Base-by-base conservation (phyloP, 257 asterid genomes). In the Petunia axillaris region DNA sequence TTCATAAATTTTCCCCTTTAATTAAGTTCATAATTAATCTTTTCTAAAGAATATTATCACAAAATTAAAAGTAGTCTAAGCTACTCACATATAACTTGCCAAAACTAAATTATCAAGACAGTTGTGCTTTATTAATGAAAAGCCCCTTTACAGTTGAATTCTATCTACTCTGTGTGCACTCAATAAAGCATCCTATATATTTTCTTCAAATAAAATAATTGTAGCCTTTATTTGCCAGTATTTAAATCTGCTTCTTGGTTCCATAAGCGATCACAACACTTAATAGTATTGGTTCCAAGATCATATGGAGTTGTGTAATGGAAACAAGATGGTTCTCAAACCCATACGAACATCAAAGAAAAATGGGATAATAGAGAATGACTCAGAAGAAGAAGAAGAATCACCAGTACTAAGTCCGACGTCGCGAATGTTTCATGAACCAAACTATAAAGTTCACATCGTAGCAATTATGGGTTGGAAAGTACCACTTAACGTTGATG, bases 401-500 rank as follows among this genome's bases (percentile, higher is more conserved):
- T 37, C 54, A 14, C 1, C n/a, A 16, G 44, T 70, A 70, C 2
- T 70, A 9, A 70, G 76, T 44, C 76, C 76, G 16, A 15, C 40
- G 16, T 70, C 76, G 44, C n/a, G 58, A 70, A 44, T 70, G 10
- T 70, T 70, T 37, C 76, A 44, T 44, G 76, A 68, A 68, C 58
- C 58, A 43, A 9, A 68, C 2, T 68, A 16, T 40, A 44, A 44
- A n/a, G 46, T 68, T 44, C 57, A 68, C 0, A 68, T 68, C 16
- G 0, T 68, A 16, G 76, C 76, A 16, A 68, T 68, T 57, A 68
- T 68, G 76, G 76, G 58, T 8, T 68, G 76, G 76, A 68, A 68
- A 68, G 15, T 68, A 68, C 58, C 40, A 68, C 38, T 68, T 3
- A 57, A 16, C 0, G 50, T 68, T 68, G 4, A 44, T 4, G 9